Percentiles rank a stretch among this genome's conserved stretches.
These are phyloP conservation scores for Neopestalotiopsis rosae DNA, from an alignment of 2,329 filamentous ascomycete genomes.

Conservation along the genomic window DNA sequence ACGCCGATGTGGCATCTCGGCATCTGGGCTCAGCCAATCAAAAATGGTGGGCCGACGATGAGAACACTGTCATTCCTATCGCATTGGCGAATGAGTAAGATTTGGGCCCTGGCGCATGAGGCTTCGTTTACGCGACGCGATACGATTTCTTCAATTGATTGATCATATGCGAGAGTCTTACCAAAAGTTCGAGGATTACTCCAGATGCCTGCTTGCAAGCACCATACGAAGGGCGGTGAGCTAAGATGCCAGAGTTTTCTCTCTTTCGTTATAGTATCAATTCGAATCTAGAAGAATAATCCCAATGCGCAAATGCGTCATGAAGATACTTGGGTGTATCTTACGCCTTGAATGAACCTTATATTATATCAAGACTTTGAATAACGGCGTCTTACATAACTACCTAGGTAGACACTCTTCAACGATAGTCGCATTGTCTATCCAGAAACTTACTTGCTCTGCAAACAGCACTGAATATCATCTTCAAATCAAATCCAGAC, in stretches of 20 bases:
- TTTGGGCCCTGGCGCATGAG: background rate
- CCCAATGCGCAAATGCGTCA: background rate
- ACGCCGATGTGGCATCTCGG: background rate
- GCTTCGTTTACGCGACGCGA: background rate
- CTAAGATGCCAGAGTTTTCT: background rate
- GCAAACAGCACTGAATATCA: background rate
- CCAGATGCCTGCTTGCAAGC: background rate
- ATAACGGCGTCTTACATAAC: background rate
- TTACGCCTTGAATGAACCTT: background rate
- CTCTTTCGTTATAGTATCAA: background rate
- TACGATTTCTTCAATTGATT: background rate
- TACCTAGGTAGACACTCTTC: background rate
- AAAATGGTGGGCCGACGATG: background rate
- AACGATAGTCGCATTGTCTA: no score
- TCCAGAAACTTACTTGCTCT: no score
- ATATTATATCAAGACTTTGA: background rate
- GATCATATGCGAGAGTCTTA: background rate
- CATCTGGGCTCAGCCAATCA: background rate
- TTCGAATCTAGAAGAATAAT: background rate
- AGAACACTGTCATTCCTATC: background rate
- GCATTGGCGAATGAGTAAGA: background rate
- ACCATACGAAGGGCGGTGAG: background rate
- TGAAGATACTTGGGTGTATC: background rate
- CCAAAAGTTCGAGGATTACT: background rate
- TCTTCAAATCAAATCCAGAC: background rate